Base-by-base conservation (phyloP, 1,139 yeast genomes). In the Magnusiomyces sp. region DNA sequence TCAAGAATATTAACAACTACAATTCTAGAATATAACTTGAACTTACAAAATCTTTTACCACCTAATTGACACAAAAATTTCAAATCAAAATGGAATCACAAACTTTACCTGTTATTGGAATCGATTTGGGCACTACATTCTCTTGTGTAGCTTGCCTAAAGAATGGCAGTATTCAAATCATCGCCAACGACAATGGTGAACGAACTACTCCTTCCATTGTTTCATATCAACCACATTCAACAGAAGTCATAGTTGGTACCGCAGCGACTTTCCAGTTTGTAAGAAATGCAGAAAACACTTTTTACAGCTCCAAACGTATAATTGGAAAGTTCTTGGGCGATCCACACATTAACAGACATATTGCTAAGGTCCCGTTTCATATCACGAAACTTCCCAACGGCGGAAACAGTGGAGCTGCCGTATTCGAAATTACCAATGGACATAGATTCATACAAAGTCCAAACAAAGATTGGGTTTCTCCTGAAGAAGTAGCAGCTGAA, bases 241-340 rank as follows among this genome's bases (percentile, higher is more conserved):
- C 89, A 59, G 96, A 90, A 74, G 81, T 95, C 72, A 75, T 92
- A 59, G 98, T 92, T 60, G 98, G 98, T 78, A 89, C 88, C 57
- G 95, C 97, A 64, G 98, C 98, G 64, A 92, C 90, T 79, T 88
- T 97, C 74, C 98, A 92, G 74, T 97, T 97, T 55, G 96, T 92
- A 58, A 95, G 92, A 61, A 92, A 92, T 82, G 96, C 97, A 52
- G 96, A 88, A 71, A 92, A 92, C 79, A 92, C 98, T 55, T 76
- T 92, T 61, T 92, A 88, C 60, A 98, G 97, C 71, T 90, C 98
- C 69, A 92, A 92, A 80, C 88, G 98, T 77, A 77, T 92, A 71
- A 92, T 92, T 70, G 99, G 99, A 72, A 86, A 98, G 73, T 84
- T 97, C 71, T 92, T 81, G 70, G 96, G 90, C 72, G 99, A 92